A percentile compares a stretch with the other conserved stretches of the same genome.
Conservation (phyloP, 352 stramenopile species). For the Thalassiosira mediterranea region DNA sequence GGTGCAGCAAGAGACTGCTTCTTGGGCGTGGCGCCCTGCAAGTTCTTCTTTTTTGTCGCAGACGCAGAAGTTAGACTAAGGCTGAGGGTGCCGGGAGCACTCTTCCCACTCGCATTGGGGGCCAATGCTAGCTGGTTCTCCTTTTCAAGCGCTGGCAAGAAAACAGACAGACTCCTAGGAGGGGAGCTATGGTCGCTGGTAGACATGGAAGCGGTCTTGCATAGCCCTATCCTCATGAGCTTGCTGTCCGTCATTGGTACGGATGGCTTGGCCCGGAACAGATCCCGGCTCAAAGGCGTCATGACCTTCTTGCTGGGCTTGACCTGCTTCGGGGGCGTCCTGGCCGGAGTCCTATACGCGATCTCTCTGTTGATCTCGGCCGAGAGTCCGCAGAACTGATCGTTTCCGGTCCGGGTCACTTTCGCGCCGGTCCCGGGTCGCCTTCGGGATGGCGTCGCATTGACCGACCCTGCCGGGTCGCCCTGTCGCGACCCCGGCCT, state of each 20-base stretch:
- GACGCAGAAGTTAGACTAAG: not conserved
- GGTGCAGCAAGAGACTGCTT: conserved; percentile 8
- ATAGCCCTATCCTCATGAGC: conserved; percentile 10
- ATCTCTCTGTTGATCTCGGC: conserved; percentile 41
- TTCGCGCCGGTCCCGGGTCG: not conserved
- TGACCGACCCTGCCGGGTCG: not conserved
- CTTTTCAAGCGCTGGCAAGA: not conserved
- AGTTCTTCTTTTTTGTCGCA: not conserved
- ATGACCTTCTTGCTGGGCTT: conserved; percentile 4
- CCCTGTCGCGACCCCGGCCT: not conserved
- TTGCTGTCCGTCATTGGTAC: conserved; percentile 18
- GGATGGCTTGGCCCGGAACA: conserved; percentile 16
- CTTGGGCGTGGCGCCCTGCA: conserved; percentile 2
- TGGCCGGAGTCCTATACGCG: conserved; percentile 13
- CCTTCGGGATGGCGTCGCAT: not conserved
- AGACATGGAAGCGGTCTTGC: conserved; percentile 19
- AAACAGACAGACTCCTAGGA: not conserved
- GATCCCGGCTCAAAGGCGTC: conserved; percentile 10
- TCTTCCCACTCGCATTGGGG: not conserved
- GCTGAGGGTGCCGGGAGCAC: not conserved
- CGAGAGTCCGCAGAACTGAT: conserved; percentile 41
- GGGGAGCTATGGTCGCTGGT: conserved; percentile 3
- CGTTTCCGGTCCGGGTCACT: conserved; percentile 18
- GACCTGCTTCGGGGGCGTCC: conserved; percentile 1
- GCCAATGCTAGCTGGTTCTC: not conserved